These are phyloP conservation scores for Aspergillus terreus DNA, from an alignment of 2,329 filamentous ascomycete genomes.

Conservation along the genomic window DNA sequence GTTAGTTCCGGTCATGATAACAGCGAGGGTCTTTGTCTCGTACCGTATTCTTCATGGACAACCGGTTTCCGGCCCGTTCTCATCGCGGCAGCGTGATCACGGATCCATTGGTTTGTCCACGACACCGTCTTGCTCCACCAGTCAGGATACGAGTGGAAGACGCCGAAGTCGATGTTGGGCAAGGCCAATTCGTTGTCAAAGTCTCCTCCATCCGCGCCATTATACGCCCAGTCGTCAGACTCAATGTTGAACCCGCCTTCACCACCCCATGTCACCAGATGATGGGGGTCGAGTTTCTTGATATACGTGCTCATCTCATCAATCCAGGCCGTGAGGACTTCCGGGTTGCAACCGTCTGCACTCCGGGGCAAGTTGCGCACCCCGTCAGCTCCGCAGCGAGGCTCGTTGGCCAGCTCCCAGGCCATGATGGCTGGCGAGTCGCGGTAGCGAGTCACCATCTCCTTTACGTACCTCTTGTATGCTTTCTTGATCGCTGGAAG, in stretches of 20 bases:
- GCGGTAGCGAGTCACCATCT: constrained; percentile 4
- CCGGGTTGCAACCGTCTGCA: constrained; percentile 6
- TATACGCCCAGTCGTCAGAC: constrained; percentile 14
- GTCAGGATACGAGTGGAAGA: constrained; percentile 14
- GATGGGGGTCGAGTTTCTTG: constrained; percentile 12
- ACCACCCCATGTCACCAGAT: constrained; percentile 14
- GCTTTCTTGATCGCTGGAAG: constrained; percentile 9
- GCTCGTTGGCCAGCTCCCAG: constrained; percentile 6
- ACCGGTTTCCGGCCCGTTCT: constrained; percentile 8
- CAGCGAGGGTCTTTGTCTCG: neutral
- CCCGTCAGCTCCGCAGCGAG: constrained; percentile 11
- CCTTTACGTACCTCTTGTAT: constrained; percentile 14
- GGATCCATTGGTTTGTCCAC: constrained; percentile 14
- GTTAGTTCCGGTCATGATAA: neutral
- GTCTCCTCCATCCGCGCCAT: constrained; percentile 9
- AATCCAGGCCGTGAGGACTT: constrained; percentile 10
- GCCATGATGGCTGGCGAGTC: neutral
- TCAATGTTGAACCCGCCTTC: constrained; percentile 14
- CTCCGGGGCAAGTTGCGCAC: constrained; percentile 10
- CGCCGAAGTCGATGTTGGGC: constrained; percentile 11
- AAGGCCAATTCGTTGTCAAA: constrained; percentile 10
- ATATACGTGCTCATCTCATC: constrained; percentile 14
- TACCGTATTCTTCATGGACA: constrained; percentile 14
- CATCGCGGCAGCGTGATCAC: constrained; percentile 5
- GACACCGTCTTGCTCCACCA: constrained; percentile 13